Conservation (phyloP, 129 eudicot genomes). For the Flaveria sonorensis region DNA sequence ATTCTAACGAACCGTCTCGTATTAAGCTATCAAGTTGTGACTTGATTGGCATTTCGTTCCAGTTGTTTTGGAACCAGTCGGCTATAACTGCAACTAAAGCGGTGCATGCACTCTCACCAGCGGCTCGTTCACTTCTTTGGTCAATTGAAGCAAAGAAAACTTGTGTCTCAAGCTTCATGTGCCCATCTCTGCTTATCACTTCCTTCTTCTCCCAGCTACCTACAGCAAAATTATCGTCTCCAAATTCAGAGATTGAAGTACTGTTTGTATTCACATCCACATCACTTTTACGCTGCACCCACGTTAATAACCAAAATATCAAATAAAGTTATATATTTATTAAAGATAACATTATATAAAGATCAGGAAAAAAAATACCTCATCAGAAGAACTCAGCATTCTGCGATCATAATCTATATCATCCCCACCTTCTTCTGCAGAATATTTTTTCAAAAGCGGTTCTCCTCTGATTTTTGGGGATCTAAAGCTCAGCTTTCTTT, state of each 20-base stretch:
- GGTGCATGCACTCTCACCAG: conserved; percentile 19
- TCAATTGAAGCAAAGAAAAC: conserved; percentile 18
- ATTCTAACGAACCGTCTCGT: conserved; percentile 16
- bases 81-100: conserved; percentile 20
- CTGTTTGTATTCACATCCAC: not conserved
- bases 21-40: conserved; percentile 20
- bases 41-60: conserved; percentile 16
- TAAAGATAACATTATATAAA: not conserved
- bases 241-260: conserved; percentile 8
- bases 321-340: not conserved
- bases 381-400: conserved; percentile 12
- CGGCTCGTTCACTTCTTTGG: conserved; percentile 16
- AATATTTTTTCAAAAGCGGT: conserved; percentile 14
- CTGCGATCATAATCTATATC: conserved; percentile 21
- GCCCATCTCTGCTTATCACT: conserved; percentile 18
- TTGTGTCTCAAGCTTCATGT: conserved; percentile 20
- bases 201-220: conserved; percentile 19
- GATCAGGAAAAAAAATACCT: not conserved
- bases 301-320: not conserved
- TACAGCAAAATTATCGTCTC: conserved; percentile 12
- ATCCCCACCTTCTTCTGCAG: conserved; percentile 14
- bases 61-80: conserved; percentile 20
- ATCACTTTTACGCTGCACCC: conserved; percentile 8
- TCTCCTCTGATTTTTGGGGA: conserved; percentile 11
- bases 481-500: conserved; percentile 9